These are phyloP conservation scores for Trichoderma sp. DNA, from an alignment of 2,329 filamentous ascomycete genomes.

Conservation along the genomic window DNA sequence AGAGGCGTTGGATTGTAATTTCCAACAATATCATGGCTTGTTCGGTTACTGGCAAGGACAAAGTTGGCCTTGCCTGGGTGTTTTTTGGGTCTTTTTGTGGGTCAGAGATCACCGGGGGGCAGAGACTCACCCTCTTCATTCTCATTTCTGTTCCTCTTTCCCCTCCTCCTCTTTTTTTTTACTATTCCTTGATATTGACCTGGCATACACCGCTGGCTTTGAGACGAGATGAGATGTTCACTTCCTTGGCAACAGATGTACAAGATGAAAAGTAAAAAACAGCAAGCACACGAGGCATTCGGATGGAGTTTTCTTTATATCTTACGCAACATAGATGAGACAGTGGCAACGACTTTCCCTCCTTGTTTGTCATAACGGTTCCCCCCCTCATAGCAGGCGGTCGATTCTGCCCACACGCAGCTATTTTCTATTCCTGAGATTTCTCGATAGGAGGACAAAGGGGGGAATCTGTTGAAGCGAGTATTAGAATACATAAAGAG, in stretches of 20 bases:
- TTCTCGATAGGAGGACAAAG: background rate
- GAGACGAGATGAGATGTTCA: background rate
- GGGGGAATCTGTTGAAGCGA: background rate
- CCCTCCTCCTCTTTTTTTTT: background rate
- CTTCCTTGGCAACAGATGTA: constrained; percentile 1
- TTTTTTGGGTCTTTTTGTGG: constrained; percentile 30
- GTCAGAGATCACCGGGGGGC: background rate
- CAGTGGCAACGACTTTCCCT: constrained; percentile 29
- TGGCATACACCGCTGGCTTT: background rate
- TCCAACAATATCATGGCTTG: constrained; percentile 38
- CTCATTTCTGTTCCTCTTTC: background rate
- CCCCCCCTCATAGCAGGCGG: constrained; percentile 26
- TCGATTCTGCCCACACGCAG: background rate
- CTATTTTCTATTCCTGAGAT: background rate
- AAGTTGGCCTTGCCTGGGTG: constrained; percentile 24
- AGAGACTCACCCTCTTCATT: background rate
- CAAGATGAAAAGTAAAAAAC: constrained; percentile 30
- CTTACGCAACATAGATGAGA: constrained; percentile 33
- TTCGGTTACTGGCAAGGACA: constrained; percentile 25
- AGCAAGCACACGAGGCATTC: constrained; percentile 26
- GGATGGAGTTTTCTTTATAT: constrained; percentile 24
- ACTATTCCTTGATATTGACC: constrained; percentile 1
- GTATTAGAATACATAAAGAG: constrained; percentile 2
- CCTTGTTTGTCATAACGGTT: constrained; percentile 35
- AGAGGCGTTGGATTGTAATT: constrained; percentile 42